phyloP scores from a whole-genome alignment of 2,329 filamentous ascomycete species.

The Fusarium oligoseptatum region DNA sequence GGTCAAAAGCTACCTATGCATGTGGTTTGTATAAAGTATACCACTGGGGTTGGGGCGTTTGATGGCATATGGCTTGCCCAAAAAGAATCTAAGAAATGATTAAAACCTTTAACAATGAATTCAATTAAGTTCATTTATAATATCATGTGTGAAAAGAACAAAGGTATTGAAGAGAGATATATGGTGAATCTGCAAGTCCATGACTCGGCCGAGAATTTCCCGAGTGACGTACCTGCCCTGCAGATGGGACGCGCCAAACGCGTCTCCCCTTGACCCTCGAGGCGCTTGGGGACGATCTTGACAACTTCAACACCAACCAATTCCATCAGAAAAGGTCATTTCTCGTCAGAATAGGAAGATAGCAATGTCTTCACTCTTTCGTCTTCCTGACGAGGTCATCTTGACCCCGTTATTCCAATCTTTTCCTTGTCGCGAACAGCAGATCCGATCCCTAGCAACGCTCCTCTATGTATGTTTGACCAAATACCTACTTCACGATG shows the following conservation, averaged over 20 bases:
- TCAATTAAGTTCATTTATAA: neutral
- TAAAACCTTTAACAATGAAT: neutral
- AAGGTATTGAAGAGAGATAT: neutral
- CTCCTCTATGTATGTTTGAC: conserved; percentile 62
- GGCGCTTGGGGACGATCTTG: conserved; percentile 9
- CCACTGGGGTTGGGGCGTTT: conserved; percentile 11
- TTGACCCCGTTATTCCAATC: conserved; percentile 59
- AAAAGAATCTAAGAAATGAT: neutral
- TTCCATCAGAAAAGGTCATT: neutral
- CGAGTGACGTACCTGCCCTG: conserved; percentile 43
- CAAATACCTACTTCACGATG: neutral
- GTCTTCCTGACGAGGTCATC: conserved; percentile 65
- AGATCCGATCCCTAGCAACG: conserved; percentile 70
- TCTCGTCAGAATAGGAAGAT: neutral
- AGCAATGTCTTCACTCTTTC: conserved; percentile 59
- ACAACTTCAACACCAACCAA: conserved; percentile 24
- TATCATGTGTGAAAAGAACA: neutral
- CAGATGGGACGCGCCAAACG: conserved; percentile 45
- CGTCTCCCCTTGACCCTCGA: conserved; percentile 40
- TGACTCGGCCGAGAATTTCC: conserved; percentile 40
- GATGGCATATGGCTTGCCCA: neutral
- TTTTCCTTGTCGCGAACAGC: conserved; percentile 70
- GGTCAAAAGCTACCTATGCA: conserved; percentile 4
- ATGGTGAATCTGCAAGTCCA: neutral
- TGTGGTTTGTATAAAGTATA: conserved; percentile 16